Evolutionary conservation across 1,139 yeast species (phyloP), one percentile per base, ranked within the genome.

Genomic region (Candida dubliniensis): DNA sequence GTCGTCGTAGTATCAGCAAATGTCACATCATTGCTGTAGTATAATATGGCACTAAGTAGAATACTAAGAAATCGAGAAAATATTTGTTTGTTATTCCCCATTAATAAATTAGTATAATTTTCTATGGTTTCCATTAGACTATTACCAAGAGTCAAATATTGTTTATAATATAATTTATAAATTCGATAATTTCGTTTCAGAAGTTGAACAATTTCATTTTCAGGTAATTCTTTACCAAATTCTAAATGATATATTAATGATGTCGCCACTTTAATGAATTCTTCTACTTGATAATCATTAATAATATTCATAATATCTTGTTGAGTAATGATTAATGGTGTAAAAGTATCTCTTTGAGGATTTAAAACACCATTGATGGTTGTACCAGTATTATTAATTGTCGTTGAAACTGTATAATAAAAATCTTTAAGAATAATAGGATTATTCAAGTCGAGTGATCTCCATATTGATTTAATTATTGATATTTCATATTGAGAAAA

Each of bases 141-240:
- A 38, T 63, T 63, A 2, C 68, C 66, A 12, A 64, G 44, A 1
- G 54, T 43, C 10, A 40, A 42, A 45, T 61, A 64, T 15, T 52
- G 41, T 8, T 32, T 15, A 5, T 38, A 31, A 13, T 47, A 55
- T 31, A 63, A 43, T 30, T 54, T 46, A 49, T 57, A 59, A 14
- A 64, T 46, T 34, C 68, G 43, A 6, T 52, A 42, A 42, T 59
- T 58, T 31, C 53, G 47, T 35, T 61, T 57, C 30, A 58, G 48
- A 14, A 54, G 26, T 33, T 42, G 39, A 3, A 38, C 38, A n/a
- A 49, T 34, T 18, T 45, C 50, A 10, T 38, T 31, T 9, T 45
- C 42, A 12, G 61, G 58, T 32, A 52, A 34, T 24, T 36, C 44
- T 34, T 48, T 50, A 45, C 53, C 52, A 34, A 40, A 41, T 31